A percentile compares a stretch with the other conserved stretches of the same genome.
Evolutionary conservation across 345 rosid genomes (phyloP).

Genomic region (Populus davidiana): DNA sequence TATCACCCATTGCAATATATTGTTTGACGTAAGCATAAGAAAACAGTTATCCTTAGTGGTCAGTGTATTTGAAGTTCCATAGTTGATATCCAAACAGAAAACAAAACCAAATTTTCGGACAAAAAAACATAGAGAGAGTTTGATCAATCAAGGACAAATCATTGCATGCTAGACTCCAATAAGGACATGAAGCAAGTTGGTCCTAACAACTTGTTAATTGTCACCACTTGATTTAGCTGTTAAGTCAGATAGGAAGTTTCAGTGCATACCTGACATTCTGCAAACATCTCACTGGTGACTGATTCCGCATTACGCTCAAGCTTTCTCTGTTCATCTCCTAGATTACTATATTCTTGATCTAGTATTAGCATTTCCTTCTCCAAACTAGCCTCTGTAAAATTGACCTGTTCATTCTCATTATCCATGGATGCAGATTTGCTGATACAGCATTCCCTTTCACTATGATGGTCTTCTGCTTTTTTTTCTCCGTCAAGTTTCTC

Average conservation of each 20-base stretch:
- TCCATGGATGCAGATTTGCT: slow-evolving; percentile 28
- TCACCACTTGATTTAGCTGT: neutral
- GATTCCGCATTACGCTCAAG: slow-evolving; percentile 94
- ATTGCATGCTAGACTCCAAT: neutral
- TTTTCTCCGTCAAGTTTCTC: slow-evolving; percentile 31
- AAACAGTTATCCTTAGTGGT: neutral
- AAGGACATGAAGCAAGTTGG: neutral
- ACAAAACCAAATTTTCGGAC: neutral
- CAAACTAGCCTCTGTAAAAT: slow-evolving; percentile 48
- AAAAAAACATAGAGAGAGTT: neutral
- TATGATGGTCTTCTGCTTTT: slow-evolving; percentile 18
- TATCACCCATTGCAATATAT: neutral
- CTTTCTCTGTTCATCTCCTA: slow-evolving; percentile 81
- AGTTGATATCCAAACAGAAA: slow-evolving; percentile 6
- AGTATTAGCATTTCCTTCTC: slow-evolving; percentile 69
- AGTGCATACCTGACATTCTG: slow-evolving; percentile 77
- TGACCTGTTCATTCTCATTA: slow-evolving; percentile 27
- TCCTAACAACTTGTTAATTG: neutral
- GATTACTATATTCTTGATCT: slow-evolving; percentile 49
- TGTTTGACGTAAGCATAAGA: neutral
- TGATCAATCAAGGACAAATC: neutral
- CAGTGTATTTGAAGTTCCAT: neutral
- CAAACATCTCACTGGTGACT: slow-evolving; percentile 89
- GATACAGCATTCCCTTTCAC: slow-evolving; percentile 7
- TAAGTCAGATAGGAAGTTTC: neutral